Evolutionary conservation across 1,284 basidiomycete species (phyloP).

Genomic region (Ceratobasidium sp.): DNA sequence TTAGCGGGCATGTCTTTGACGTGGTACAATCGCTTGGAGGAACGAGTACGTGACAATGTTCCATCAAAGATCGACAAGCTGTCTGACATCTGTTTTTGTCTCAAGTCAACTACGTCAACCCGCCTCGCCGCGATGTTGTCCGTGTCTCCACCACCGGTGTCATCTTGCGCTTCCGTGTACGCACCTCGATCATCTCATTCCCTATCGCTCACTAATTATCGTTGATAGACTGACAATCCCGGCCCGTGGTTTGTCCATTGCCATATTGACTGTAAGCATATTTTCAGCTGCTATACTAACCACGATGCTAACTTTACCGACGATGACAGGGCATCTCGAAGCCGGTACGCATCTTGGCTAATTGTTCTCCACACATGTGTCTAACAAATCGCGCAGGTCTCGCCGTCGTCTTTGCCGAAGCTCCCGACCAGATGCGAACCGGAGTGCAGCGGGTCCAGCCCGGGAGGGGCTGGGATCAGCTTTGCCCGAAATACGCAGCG

Average conservation of each 20-base stretch:
- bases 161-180: slow-evolving; percentile 21
- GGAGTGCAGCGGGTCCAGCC: slow-evolving; percentile 8
- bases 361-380: background rate
- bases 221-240: slow-evolving; percentile 20
- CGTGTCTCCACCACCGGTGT: slow-evolving; percentile 29
- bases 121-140: slow-evolving; percentile 38
- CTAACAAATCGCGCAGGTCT: slow-evolving; percentile 7
- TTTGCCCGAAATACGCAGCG: slow-evolving; percentile 23
- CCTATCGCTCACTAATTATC: background rate
- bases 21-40: slow-evolving; percentile 34
- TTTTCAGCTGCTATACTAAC: background rate
- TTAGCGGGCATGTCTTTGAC: slow-evolving; percentile 28
- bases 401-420: slow-evolving; percentile 33
- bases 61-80: background rate
- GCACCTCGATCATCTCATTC: background rate
- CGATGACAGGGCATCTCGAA: slow-evolving; percentile 27
- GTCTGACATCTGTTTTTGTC: background rate
- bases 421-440: slow-evolving; percentile 8
- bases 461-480: slow-evolving; percentile 11
- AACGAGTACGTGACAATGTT: slow-evolving; percentile 1
- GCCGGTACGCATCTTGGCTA: slow-evolving; percentile 11
- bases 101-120: slow-evolving; percentile 34
- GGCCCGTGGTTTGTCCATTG: slow-evolving; percentile 33
- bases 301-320: background rate
- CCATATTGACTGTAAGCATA: slow-evolving; percentile 36